Base-by-base conservation (phyloP, 148 eudicot genomes). In the Bassia scoparia region DNA sequence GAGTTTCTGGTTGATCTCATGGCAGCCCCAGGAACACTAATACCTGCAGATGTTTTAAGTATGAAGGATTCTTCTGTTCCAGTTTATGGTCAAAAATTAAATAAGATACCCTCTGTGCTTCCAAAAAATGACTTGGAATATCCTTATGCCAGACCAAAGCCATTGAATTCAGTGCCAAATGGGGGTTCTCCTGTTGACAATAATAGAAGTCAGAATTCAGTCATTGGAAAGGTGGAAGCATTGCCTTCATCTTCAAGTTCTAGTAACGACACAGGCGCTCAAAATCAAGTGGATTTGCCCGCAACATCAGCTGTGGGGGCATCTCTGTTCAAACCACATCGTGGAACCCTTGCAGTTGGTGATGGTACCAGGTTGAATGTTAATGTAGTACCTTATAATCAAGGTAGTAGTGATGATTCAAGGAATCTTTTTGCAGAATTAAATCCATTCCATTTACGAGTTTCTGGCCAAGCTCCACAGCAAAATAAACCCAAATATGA, bases 1-100 rank as follows among this genome's bases (percentile, higher is more conserved):
- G 99, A 95, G 81, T 95, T 83, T 78, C 77, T 95, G 84, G 99
- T 95, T 82, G 99, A 95, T 84, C 96, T 95, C 81, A 95, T 95
- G 99, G 97, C 96, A 75, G 99, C 88, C 70, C 99, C 99, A 13
- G 99, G 99, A 73, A 87, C 97, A 56, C 85, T 89, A 49, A 87
- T 95, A 83, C 97, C 99, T 27, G 88, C 89, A 21, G 97, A 95
- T 80, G 80, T 80, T 59, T 82, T 84, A 54, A 89, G 86, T 76
- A 76, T 76, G 18, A 86, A 80, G 72, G 88, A 88, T 81, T 67
- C 86, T 68, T 79, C 91, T 65, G 75, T 80, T 68, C 80, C 81
- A 63, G 67, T 88, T 11, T 83, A 69, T 62, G 81, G 75, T 66
- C 87, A 87, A 33, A 81, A 81, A 66, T 62, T 82, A 69, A 84